These are phyloP conservation scores for Rutstroemia sp. DNA, from an alignment of 2,329 filamentous ascomycete genomes.

Conservation along the genomic window DNA sequence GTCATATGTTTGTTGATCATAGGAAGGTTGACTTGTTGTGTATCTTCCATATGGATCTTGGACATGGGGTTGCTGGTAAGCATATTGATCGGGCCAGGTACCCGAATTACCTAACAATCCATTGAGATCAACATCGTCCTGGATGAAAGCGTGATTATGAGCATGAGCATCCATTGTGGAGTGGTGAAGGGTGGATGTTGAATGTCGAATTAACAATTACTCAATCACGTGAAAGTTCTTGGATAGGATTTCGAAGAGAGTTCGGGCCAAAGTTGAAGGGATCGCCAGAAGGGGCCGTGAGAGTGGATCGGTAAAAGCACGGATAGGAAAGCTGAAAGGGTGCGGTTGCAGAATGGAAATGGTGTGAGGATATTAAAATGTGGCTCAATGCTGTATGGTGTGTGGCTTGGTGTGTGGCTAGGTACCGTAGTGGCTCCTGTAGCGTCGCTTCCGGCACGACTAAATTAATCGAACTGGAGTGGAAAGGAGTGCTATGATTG, in stretches of 20 bases:
- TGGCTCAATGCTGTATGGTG: not conserved
- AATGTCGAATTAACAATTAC: not conserved
- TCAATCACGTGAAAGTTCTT: not conserved
- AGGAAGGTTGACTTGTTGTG: conserved; percentile 15
- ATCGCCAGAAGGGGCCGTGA: not conserved
- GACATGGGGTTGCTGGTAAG: conserved; percentile 15
- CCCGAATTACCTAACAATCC: conserved; percentile 21
- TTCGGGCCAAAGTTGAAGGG: no score
- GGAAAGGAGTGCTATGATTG: not conserved
- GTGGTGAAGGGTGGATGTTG: not conserved
- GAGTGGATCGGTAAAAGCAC: no score
- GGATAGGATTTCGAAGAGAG: no score
- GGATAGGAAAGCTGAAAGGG: not conserved
- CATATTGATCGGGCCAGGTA: conserved; percentile 23
- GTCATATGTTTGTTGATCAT: conserved; percentile 20
- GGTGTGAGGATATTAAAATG: not conserved
- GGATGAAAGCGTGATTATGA: conserved; percentile 23
- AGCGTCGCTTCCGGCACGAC: not conserved
- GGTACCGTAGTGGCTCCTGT: not conserved
- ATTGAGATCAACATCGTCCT: conserved; percentile 24
- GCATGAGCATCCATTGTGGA: conserved; percentile 23
- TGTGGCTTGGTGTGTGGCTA: no score
- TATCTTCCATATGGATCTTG: conserved; percentile 21
- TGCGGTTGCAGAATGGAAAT: not conserved
- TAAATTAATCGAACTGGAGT: not conserved